Evolutionary conservation across 257 asterid genomes (phyloP), one percentile per base, ranked within the genome.

Genomic region (Thymus mandschuricus): DNA sequence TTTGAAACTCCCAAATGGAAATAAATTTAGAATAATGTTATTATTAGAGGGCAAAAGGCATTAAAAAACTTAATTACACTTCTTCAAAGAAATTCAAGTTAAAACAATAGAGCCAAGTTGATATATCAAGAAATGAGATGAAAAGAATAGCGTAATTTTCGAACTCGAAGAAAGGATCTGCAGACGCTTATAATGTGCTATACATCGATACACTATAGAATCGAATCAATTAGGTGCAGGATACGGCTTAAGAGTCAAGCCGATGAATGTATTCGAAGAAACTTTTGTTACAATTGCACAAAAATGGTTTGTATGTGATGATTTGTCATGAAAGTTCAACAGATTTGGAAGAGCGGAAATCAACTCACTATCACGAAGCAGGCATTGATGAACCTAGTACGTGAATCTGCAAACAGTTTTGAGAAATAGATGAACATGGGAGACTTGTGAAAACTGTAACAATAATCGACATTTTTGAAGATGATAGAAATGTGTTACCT

Each of bases 351-450:
- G 43, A n/a, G 65, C 13, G 8, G 21, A 13, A 38, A 48, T 63
- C 12, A 46, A 46, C 41, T 48, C 35, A 50, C 40, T 67, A 79
- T 80, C 79, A 81, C 49, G 80, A 67, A 73, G 84, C 83, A 28
- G 75, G 82, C 13, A 77, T 34, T 28, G 95, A 84, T 49, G 92
- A 86, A 79, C 92, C 79, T 64, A 91, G 77, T 38, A 73, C 81
- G 81, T 92, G 96, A 64, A 93, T 88, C 96, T 89, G 96, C 80
- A 78, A 7, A 64, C 28, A 56, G 31, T n/a, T 41, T 34, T 21
- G 40, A 38, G 8, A 54, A 63, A 31, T 59, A 50, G 31, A 59
- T 45, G 10, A 71, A 61, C 33, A 46, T 4, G 30, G 8, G 15
- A 9, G 27, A 75, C 12, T 8, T 29, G 40, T 28, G 56, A 15